Base-by-base conservation (phyloP, 1,284 basidiomycete species). In the Ustilago loliicola region DNA sequence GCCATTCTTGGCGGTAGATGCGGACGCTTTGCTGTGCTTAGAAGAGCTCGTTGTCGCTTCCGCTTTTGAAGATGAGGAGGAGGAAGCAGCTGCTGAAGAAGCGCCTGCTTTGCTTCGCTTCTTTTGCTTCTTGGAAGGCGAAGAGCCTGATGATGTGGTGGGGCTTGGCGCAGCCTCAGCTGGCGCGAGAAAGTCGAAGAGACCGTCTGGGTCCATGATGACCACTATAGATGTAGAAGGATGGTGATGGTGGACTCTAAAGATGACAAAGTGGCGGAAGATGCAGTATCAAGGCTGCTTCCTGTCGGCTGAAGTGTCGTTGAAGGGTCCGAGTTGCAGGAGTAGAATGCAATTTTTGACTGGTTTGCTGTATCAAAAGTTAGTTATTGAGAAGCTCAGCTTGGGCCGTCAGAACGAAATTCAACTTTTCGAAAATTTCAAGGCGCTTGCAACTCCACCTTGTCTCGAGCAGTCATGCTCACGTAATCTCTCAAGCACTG, bases 191-290 rank as follows among this genome's bases (percentile, higher is more conserved):
- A 79, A 79, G 54, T 79, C 77, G 23, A 79, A 79, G 27, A 79
- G 70, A 30, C 77, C 77, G 70, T 79, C 77, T 40, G 77, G 77
- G 72, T 79, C 77, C 77, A 79, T 79, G 38, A 21, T 71, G 45
- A 13, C 45, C 27, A 15, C 27, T 0, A 15, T 9, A 6, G 3
- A 30, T 17, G 11, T 8, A n/a, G 30, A 3, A 21, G n/a, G 30
- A 48, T 36, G 53, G 25, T 48, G 55, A 45, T 61, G 68, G 52
- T 56, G 57, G 36, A 34, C 27, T 15, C n/a, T 30, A 32, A 19
- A 58, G 40, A 48, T 11, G 21, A 9, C 25, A 15, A 25, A 1
- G 27, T 40, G 25, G 36, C 40, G 36, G 54, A 25, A 27, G 38
- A 27, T 54, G 19, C 32, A 10, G 13, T 23, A 21, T n/a, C 10